Conservation (phyloP, 306 rosid species). For the Prunus campanulata region DNA sequence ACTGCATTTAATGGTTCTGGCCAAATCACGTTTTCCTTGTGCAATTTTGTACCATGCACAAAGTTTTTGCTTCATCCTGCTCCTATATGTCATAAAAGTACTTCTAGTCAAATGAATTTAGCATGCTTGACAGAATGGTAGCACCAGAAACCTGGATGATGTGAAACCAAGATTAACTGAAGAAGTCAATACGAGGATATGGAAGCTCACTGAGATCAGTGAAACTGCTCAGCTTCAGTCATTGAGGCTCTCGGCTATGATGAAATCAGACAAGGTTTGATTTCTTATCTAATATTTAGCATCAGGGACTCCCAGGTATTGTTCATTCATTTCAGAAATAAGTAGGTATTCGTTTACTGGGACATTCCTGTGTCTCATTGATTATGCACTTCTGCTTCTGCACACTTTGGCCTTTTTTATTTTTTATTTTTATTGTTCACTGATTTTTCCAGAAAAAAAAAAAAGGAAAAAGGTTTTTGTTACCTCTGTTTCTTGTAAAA, state of each 20-base stretch:
- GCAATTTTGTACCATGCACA: neutral
- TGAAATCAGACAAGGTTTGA: constrained; percentile 53
- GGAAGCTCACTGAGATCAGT: constrained; percentile 77
- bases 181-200: constrained; percentile 67
- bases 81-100: neutral
- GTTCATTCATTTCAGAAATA: neutral
- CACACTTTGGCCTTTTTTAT: neutral
- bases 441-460: neutral
- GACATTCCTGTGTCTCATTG: neutral
- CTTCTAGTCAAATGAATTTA: constrained; percentile 1
- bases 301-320: neutral
- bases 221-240: constrained; percentile 67
- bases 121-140: constrained; percentile 60
- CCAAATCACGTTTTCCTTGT: neutral
- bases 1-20: neutral
- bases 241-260: constrained; percentile 51
- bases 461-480: neutral
- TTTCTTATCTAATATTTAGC: neutral
- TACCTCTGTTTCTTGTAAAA: neutral
- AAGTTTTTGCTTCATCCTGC: neutral
- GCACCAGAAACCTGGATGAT: constrained; percentile 60
- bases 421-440: neutral
- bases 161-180: constrained; percentile 67
- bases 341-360: neutral
- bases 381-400: neutral